Evolutionary conservation across 305 asterid genomes (phyloP), one percentile per base, ranked within the genome.

Genomic region (Fraxinus angustifolia): DNA sequence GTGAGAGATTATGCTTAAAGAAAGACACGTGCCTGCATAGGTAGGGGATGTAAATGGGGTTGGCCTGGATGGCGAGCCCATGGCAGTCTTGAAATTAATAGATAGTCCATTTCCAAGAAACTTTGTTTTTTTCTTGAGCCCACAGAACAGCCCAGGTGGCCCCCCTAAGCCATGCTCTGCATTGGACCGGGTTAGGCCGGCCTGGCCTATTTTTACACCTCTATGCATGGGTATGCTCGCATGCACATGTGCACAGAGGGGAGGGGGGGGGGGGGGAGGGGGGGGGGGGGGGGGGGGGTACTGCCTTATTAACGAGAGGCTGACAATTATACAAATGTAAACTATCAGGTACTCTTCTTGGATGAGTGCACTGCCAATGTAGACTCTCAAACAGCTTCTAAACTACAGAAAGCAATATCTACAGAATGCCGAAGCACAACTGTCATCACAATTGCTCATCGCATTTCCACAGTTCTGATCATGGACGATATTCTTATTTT

Each of bases 301-400:
- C 31, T 58, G 5, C 26, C 31, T 58, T 58, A 21, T 58, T 21
- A 58, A 19, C 30, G 4, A 58, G 26, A 58, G 30, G 70, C 31
- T 58, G 30, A 58, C 30, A 21, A 19, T 17, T 58, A 58, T 12
- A 28, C 6, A 73, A 35, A 4, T 33, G 38, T 81, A 80, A 35
- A 79, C 14, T 72, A 78, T 82, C 90, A 93, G 99, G 91, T 95
- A 17, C 91, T 95, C 6, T 94, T 97, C 85, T 87, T 95, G 88
- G 99, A 95, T n/a, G 99, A 95, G 80, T 95, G 99, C 87, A 95
- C 97, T 0, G 98, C 98, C 12, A 94, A 89, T 68, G 89, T 95
- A 78, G 98, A 95, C 62, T 89, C 91, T 72, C 98, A 89, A 85
- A 95, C 99, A 70, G 92, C 97, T 80, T 86, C 94, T 14, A 95